Evolutionary conservation across 2,329 filamentous ascomycete genomes (phyloP).

Genomic region (Gaeumannomyces sp.): DNA sequence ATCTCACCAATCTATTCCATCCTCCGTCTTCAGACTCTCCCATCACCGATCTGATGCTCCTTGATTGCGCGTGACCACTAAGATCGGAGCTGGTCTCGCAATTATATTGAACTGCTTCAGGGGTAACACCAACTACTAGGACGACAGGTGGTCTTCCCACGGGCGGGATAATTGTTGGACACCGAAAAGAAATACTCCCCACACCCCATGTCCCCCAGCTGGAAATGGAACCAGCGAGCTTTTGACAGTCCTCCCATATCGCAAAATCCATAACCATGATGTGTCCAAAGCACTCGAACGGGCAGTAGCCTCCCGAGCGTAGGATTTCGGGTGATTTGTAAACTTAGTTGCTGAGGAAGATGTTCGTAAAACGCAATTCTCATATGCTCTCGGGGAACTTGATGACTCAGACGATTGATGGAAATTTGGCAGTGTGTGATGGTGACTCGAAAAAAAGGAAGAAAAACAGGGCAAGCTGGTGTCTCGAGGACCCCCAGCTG

Average conservation of each 20-base stretch:
- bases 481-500: conserved; percentile 8
- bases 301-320: conserved; percentile 31
- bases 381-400: conserved; percentile 25
- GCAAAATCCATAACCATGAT: conserved; percentile 32
- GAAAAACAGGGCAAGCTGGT: conserved; percentile 4
- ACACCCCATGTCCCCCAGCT: background rate
- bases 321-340: conserved; percentile 33
- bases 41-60: background rate
- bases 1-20: background rate
- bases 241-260: conserved; percentile 19
- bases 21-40: background rate
- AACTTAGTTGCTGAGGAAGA: conserved; percentile 28
- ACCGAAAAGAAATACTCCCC: conserved; percentile 2
- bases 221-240: background rate
- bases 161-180: background rate
- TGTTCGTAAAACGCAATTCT: conserved; percentile 27
- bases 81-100: conserved; percentile 6
- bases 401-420: conserved; percentile 20
- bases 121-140: background rate
- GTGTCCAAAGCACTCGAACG: conserved; percentile 32
- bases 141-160: background rate
- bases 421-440: conserved; percentile 15
- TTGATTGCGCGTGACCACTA: conserved; percentile 2
- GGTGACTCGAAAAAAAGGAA: conserved; percentile 11
- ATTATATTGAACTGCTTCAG: conserved; percentile 4